These are phyloP conservation scores for Oxytropis ochrocephala DNA, from an alignment of 306 rosid species.

Conservation along the genomic window DNA sequence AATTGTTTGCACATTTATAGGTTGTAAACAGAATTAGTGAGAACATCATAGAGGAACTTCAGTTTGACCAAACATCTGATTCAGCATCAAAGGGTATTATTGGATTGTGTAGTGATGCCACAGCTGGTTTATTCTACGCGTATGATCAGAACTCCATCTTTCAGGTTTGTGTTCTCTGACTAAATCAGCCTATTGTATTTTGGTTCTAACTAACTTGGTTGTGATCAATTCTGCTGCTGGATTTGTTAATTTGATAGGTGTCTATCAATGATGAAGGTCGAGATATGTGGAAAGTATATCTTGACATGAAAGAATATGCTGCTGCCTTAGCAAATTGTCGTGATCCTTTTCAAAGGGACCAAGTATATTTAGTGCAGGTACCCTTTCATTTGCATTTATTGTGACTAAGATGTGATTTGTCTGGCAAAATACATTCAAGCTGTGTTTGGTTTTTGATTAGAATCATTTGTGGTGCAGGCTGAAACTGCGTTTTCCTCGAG, in stretches of 20 bases:
- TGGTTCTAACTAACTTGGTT: constrained; percentile 12
- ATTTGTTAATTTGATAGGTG: constrained; percentile 55
- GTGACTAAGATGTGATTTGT: not conserved
- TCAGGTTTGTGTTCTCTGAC: constrained; percentile 60
- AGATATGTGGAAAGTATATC: constrained; percentile 98
- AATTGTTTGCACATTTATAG: constrained; percentile 35
- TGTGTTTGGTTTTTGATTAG: constrained; percentile 23
- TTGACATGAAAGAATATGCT: constrained; percentile 91
- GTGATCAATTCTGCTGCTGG: constrained; percentile 19
- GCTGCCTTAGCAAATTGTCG: constrained; percentile 91
- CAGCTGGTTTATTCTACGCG: constrained; percentile 94
- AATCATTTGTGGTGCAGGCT: constrained; percentile 64
- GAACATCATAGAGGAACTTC: constrained; percentile 88
- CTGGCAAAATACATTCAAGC: not conserved
- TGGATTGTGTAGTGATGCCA: constrained; percentile 96
- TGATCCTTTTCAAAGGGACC: constrained; percentile 89
- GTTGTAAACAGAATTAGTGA: constrained; percentile 96
- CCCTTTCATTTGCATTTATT: constrained; percentile 12
- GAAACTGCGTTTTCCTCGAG: constrained; percentile 79
- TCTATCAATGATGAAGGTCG: constrained; percentile 91
- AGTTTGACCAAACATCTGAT: constrained; percentile 86
- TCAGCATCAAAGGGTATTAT: constrained; percentile 79
- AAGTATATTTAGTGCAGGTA: constrained; percentile 88
- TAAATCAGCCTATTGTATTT: constrained; percentile 13
- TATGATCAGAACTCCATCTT: constrained; percentile 88